phyloP scores from a whole-genome alignment of 306 rosid genomes.

The Quercus dentata region DNA sequence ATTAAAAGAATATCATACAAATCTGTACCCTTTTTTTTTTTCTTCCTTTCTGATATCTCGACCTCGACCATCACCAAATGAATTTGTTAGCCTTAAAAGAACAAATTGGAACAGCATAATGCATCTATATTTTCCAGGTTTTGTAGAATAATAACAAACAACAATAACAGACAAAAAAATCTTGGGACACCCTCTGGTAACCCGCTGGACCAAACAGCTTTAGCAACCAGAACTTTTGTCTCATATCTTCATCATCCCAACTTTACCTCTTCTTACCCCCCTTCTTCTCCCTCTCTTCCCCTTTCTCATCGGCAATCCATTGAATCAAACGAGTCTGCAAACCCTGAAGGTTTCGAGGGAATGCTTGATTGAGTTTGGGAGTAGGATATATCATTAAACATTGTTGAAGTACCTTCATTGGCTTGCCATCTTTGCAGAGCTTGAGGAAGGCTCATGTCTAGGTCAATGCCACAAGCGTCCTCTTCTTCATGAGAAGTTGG shows the following conservation, averaged over 20 bases:
- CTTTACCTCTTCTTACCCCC: not conserved
- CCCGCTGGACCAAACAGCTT: slow-evolving; percentile 27
- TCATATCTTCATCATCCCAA: not conserved
- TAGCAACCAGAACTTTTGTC: slow-evolving; percentile 8
- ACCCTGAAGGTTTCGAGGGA: slow-evolving; percentile 72
- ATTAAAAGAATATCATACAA: slow-evolving; percentile 42
- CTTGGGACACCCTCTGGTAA: slow-evolving; percentile 16
- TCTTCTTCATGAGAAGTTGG: slow-evolving; percentile 59
- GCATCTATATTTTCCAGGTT: slow-evolving; percentile 30
- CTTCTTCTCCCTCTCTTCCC: not conserved
- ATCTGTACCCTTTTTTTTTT: slow-evolving; percentile 13
- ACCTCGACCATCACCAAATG: slow-evolving; percentile 23
- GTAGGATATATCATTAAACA: slow-evolving; percentile 55
- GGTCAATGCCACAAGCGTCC: slow-evolving; percentile 61
- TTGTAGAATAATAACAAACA: slow-evolving; percentile 16
- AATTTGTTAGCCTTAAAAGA: slow-evolving; percentile 23
- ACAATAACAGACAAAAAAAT: slow-evolving; percentile 24
- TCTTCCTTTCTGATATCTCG: slow-evolving; percentile 15
- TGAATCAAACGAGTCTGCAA: slow-evolving; percentile 72
- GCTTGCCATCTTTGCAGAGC: slow-evolving; percentile 77
- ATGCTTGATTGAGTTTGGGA: slow-evolving; percentile 83
- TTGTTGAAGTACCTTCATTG: slow-evolving; percentile 79
- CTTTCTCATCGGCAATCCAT: slow-evolving; percentile 62
- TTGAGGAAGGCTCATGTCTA: slow-evolving; percentile 71
- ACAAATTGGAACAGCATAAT: slow-evolving; percentile 17